Percentiles rank a stretch among this genome's conserved stretches.
Conservation (phyloP, 768 basidiomycete species). For the Podaxis pistillaris region DNA sequence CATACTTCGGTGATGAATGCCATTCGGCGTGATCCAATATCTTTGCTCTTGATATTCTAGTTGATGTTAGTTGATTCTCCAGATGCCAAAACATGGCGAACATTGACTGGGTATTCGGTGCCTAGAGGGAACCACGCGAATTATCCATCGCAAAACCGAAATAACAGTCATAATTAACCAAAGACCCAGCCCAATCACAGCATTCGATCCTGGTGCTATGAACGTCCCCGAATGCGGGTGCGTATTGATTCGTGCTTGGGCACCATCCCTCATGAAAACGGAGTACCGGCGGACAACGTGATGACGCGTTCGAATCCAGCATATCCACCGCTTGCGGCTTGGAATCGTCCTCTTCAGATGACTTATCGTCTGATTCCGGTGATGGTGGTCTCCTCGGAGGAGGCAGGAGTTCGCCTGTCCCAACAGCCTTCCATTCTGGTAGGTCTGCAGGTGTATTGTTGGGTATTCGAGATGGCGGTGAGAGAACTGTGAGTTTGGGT, state of each 20-base stretch:
- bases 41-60: too few relatives aligned
- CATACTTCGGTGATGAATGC: too few relatives aligned
- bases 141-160: slow-evolving; percentile 52
- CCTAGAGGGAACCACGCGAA: too few relatives aligned
- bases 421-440: slow-evolving; percentile 39
- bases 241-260: slow-evolving; percentile 53
- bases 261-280: slow-evolving; percentile 37
- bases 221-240: slow-evolving; percentile 56
- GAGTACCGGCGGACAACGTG: slow-evolving; percentile 48
- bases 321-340: slow-evolving; percentile 44
- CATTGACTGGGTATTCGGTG: too few relatives aligned
- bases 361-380: slow-evolving; percentile 52
- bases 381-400: slow-evolving; percentile 41
- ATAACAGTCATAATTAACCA: slow-evolving; percentile 50
- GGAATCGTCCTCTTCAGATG: slow-evolving; percentile 59
- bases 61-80: too few relatives aligned
- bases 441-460: slow-evolving; percentile 24
- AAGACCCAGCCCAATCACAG: slow-evolving; percentile 57
- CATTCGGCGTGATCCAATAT: too few relatives aligned
- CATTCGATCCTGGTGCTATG: slow-evolving; percentile 53
- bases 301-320: slow-evolving; percentile 69
- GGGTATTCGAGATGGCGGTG: slow-evolving; percentile 25
- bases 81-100: too few relatives aligned
- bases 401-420: slow-evolving; percentile 57
- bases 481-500: slow-evolving; percentile 21